Conservation (phyloP, 2,329 filamentous ascomycete species). For the Periconia sp. region DNA sequence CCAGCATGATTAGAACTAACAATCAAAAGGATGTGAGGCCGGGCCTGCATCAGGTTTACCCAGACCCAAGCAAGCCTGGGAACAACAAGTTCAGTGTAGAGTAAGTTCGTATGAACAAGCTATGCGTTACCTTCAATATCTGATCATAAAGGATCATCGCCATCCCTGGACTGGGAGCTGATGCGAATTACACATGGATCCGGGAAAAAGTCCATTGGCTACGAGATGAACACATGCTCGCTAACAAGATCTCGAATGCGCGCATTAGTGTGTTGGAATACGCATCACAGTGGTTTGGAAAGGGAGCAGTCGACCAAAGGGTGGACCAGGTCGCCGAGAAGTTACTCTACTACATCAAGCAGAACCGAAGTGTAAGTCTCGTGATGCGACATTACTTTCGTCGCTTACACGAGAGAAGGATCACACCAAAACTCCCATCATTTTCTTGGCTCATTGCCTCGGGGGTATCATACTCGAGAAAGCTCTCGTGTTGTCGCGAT, state of each 20-base stretch:
- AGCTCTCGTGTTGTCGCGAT: constrained; percentile 16
- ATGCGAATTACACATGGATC: constrained; percentile 32
- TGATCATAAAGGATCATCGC: constrained; percentile 25
- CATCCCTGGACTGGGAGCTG: constrained; percentile 32
- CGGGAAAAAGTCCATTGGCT: constrained; percentile 30
- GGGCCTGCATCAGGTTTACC: constrained; percentile 17
- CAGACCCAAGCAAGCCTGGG: constrained; percentile 11
- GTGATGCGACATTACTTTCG: too few relatives aligned
- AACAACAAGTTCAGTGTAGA: constrained; percentile 12
- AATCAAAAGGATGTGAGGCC: constrained; percentile 11
- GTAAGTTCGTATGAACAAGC: constrained; percentile 2
- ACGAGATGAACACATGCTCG: constrained; percentile 31
- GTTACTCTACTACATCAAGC: constrained; percentile 21
- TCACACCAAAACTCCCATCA: constrained; percentile 25
- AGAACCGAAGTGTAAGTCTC: constrained; percentile 17
- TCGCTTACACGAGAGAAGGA: constrained; percentile 12
- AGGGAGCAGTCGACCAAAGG: constrained; percentile 27
- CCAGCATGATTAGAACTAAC: background rate
- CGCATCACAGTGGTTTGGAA: constrained; percentile 33
- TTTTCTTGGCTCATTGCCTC: constrained; percentile 33
- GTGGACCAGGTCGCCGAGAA: constrained; percentile 29
- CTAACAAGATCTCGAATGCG: constrained; percentile 24
- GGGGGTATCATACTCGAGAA: constrained; percentile 31
- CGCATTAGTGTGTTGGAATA: constrained; percentile 34
- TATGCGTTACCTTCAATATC: background rate